Evolutionary conservation across 305 asterid species (phyloP), one percentile per base, ranked within the genome.

Genomic region (Fraxinus dipetala): DNA sequence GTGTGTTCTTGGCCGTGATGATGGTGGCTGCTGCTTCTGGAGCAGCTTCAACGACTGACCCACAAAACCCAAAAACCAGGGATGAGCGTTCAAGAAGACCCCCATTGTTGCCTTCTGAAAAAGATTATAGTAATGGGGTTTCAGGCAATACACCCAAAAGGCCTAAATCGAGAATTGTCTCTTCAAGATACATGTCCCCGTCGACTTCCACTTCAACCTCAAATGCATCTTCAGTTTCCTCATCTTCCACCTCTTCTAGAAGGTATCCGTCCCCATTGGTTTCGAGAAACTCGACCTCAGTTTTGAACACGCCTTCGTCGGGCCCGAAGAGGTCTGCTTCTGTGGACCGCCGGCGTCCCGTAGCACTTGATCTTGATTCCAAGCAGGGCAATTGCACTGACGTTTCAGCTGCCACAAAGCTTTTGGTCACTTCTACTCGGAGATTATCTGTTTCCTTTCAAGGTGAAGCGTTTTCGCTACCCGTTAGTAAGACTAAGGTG

Each of bases 371-470:
- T 89, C 96, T 91, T 69, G 95, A 88, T 87, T 81, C 86, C 38
- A 92, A 88, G 32, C 81, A 81, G 26, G 76, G 86, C 84, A 88
- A 80, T 86, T 88, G 69, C 30, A 51, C 84, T 24, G 96, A 92
- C 77, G 85, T 88, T 82, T 92, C 98, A 20, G 92, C 91, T 22
- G 99, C 99, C 76, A 83, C 95, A 0, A 92, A 90, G 90, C 88
- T 90, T 43, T 91, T 95, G 32, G 90, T 93, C 32, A 91, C 95
- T 59, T 95, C 98, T 40, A 91, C 95, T 63, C 83, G 98, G 86
- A 91, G 99, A 84, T 86, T 92, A 35, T 92, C 98, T 0, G 99
- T 94, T 85, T 95, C 99, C 5, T 95, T 94, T 80, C 99, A 92
- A 83, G 99, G 99, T 65, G 99, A 91, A 85, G 85, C 97, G 14